Percentiles rank a stretch among this genome's conserved stretches.
These are phyloP conservation scores for Blepharisma undulans DNA, from an alignment of 169 alveolate species.

Conservation along the genomic window DNA sequence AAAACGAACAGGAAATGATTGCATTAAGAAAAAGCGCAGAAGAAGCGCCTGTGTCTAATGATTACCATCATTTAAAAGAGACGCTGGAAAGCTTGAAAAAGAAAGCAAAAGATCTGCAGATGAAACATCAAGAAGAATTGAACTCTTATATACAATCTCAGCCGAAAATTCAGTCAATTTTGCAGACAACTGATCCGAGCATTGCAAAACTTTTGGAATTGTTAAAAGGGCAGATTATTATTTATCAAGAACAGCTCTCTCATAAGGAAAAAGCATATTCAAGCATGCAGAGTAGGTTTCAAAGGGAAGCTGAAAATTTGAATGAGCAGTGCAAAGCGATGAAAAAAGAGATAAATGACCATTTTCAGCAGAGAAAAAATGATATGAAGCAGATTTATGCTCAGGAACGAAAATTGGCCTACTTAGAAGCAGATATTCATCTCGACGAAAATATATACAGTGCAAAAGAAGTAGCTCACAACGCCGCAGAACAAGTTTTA, in stretches of 20 bases:
- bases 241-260: background rate
- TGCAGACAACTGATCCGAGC: background rate
- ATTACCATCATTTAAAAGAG: background rate
- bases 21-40: background rate
- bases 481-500: background rate
- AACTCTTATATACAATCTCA: background rate
- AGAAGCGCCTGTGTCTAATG: background rate
- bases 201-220: background rate
- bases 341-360: background rate
- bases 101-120: background rate
- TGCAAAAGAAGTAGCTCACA: background rate
- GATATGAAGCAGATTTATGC: slow-evolving; percentile 10
- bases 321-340: background rate
- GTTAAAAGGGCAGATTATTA: background rate
- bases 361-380: background rate
- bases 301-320: background rate
- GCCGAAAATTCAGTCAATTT: background rate
- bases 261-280: slow-evolving; percentile 22
- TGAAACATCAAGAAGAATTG: background rate
- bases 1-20: background rate
- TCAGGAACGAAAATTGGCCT: background rate
- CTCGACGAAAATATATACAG: background rate
- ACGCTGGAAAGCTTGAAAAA: background rate
- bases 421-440: slow-evolving; percentile 13
- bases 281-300: slow-evolving; percentile 7